Base-by-base conservation (phyloP, 78 protist genomes). In the Dictyostelium discoideum region DNA sequence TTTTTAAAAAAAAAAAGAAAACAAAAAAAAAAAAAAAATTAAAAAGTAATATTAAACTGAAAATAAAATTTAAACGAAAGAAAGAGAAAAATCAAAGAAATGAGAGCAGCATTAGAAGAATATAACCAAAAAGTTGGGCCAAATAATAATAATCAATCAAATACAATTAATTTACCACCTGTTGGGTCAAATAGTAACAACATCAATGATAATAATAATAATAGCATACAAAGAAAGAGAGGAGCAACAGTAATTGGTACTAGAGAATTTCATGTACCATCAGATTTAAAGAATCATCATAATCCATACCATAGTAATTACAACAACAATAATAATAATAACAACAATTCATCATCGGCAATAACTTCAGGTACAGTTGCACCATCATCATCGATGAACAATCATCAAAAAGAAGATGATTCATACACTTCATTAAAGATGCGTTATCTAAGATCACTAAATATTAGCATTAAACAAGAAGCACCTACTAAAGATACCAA, bases 41-140 rank as follows among this genome's bases (percentile, higher is more conserved):
- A 67, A 67, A 69, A 69, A 69, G 42, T 69, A 74, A 74, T 72
- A 72, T 26, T 29, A 74, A 74, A 5, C 16, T 16, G 9, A 26
- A 24, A 24, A 73, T 6, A 26, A 73, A 73, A 26, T 24, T 10
- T 29, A 32, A 13, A 29, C 46, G 46, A 46, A 46, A 46, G 8
- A 9, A 46, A 46, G 8, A 29, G 44, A 29, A 24, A 76, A 39
- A 9, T 29, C 29, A 74, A 42, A 46, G 24, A 24, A 42, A 79
- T 79, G 84, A 87, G 40, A 87, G 85, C 85, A 76, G 93, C 93
- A 44, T 76, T 87, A 32, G 93, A 87, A 78, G 93, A 87, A 79
- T 87, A 87, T 48, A 87, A 87, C 18, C 73, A 42, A 86, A 86
- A 86, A 44, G 37, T 40, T 39, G 88, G 50, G n/a, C 88, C 40